Conservation (phyloP, 805 yeast genomes). For the Sungouiozyma intestinalis region DNA sequence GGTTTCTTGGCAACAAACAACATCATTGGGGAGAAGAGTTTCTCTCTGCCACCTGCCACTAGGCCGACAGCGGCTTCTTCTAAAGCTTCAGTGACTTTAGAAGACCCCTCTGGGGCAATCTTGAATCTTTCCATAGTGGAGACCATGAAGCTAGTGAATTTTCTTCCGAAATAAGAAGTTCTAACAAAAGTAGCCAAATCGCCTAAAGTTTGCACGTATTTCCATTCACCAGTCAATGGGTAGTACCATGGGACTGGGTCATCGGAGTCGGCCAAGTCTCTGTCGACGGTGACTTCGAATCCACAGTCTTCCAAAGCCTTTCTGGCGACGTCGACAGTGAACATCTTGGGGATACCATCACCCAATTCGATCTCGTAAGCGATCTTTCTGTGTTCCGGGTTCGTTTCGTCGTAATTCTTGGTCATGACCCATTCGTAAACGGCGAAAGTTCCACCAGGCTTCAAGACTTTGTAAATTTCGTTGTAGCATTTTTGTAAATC, state of each 20-base stretch:
- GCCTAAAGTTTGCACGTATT: constrained; percentile 64
- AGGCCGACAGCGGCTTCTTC: constrained; percentile 96
- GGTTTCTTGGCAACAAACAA: constrained; percentile 85
- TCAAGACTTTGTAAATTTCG: constrained; percentile 87
- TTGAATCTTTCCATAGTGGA: constrained; percentile 77
- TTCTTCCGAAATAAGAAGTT: constrained; percentile 81
- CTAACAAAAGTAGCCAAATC: constrained; percentile 81
- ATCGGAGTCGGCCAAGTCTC: constrained; percentile 71
- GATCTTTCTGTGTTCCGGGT: constrained; percentile 83
- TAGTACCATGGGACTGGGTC: constrained; percentile 96
- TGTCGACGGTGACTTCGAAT: constrained; percentile 63
- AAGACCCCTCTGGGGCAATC: constrained; percentile 86
- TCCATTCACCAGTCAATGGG: constrained; percentile 92
- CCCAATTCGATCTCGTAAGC: constrained; percentile 97
- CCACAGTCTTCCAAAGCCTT: constrained; percentile 81
- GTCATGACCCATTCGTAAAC: constrained; percentile 99
- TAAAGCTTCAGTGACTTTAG: constrained; percentile 80
- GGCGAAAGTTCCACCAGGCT: constrained; percentile 97
- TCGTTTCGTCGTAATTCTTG: constrained; percentile 76
- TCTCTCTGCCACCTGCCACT: constrained; percentile 84
- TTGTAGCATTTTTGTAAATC: constrained; percentile 89
- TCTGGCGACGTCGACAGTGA: constrained; percentile 71
- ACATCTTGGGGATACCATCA: constrained; percentile 99
- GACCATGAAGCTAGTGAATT: constrained; percentile 68
- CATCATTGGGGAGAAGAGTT: constrained; percentile 97